These are phyloP conservation scores for Penicillium occitanis DNA, from an alignment of 2,329 filamentous ascomycete genomes.

Conservation along the genomic window DNA sequence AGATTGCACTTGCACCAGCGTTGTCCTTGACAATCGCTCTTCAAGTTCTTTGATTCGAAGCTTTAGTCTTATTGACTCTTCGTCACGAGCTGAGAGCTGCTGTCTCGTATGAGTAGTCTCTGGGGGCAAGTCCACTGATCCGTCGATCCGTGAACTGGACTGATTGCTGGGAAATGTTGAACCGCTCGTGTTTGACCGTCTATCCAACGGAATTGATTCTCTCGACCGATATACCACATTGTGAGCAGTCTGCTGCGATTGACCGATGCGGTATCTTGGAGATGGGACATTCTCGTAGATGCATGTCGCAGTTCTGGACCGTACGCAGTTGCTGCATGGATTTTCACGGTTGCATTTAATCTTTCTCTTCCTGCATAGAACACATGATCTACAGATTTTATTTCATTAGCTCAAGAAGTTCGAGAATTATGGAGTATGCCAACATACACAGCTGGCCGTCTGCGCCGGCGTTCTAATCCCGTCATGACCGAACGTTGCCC, in stretches of 20 bases:
- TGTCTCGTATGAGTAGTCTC: constrained; percentile 23
- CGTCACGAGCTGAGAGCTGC: constrained; percentile 29
- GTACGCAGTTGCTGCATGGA: constrained; percentile 62
- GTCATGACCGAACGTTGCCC: constrained; percentile 19
- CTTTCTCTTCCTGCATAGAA: constrained; percentile 60
- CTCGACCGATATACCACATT: background rate
- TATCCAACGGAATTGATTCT: background rate
- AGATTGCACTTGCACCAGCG: constrained; percentile 23
- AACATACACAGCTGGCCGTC: constrained; percentile 48
- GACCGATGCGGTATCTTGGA: constrained; percentile 2
- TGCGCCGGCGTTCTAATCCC: constrained; percentile 38
- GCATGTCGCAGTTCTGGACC: constrained; percentile 55
- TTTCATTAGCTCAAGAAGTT: too few relatives aligned
- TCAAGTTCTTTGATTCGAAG: constrained; percentile 47
- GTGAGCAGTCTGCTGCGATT: background rate
- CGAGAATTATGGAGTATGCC: background rate
- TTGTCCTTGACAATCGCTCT: constrained; percentile 39
- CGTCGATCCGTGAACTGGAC: constrained; percentile 17
- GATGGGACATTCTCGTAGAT: constrained; percentile 44
- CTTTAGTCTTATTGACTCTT: constrained; percentile 40
- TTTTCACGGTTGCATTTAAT: constrained; percentile 60
- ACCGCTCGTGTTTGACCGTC: constrained; percentile 14
- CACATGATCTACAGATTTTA: constrained; percentile 48
- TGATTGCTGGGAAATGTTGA: constrained; percentile 21
- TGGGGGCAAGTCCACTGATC: constrained; percentile 24